Evolutionary conservation across 176 grass and related monocot genomes (phyloP).

Genomic region (barley (Hordeum vulgare)): DNA sequence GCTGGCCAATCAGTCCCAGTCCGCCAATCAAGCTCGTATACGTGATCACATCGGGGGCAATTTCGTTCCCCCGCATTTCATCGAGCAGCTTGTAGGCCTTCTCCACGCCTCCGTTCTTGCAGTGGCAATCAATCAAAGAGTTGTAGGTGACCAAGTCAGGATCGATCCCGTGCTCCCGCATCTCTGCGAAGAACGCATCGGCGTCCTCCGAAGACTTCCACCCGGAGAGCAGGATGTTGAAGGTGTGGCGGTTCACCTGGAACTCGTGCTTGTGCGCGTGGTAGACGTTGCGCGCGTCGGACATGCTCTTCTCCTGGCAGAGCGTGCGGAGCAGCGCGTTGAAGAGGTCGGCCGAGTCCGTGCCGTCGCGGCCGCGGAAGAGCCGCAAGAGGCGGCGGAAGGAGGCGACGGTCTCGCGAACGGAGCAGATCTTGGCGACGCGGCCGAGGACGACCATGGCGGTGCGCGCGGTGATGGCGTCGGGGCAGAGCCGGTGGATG

Average conservation of each 20-base stretch:
- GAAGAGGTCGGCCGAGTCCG: slow-evolving; percentile 38
- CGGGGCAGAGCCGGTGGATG: slow-evolving; percentile 34
- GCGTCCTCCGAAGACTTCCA: slow-evolving; percentile 89
- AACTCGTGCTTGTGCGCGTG: slow-evolving; percentile 85
- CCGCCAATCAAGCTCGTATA: slow-evolving; percentile 83
- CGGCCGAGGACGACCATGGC: slow-evolving; percentile 68
- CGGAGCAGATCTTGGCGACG: slow-evolving; percentile 88
- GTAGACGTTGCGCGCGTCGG: slow-evolving; percentile 75
- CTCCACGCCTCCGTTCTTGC: slow-evolving; percentile 54
- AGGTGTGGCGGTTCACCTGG: slow-evolving; percentile 56
- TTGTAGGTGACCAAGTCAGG: slow-evolving; percentile 85
- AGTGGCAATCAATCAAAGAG: slow-evolving; percentile 78
- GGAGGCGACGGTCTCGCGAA: slow-evolving; percentile 58
- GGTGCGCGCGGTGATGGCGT: slow-evolving; percentile 54
- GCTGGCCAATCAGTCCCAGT: slow-evolving; percentile 73
- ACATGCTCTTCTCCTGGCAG: slow-evolving; percentile 96
- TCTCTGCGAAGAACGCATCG: slow-evolving; percentile 69
- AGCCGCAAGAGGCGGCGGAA: slow-evolving; percentile 60
- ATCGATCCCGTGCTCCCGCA: slow-evolving; percentile 54
- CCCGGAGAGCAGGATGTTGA: slow-evolving; percentile 84
- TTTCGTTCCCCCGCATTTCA: slow-evolving; percentile 62
- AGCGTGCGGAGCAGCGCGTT: slow-evolving; percentile 84
- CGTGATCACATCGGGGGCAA: slow-evolving; percentile 65
- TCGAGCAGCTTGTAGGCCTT: slow-evolving; percentile 74
- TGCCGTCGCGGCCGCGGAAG: slow-evolving; percentile 31